Evolutionary conservation across 2,329 filamentous ascomycete genomes (phyloP).

Genomic region (Cryphonectria naterciae): DNA sequence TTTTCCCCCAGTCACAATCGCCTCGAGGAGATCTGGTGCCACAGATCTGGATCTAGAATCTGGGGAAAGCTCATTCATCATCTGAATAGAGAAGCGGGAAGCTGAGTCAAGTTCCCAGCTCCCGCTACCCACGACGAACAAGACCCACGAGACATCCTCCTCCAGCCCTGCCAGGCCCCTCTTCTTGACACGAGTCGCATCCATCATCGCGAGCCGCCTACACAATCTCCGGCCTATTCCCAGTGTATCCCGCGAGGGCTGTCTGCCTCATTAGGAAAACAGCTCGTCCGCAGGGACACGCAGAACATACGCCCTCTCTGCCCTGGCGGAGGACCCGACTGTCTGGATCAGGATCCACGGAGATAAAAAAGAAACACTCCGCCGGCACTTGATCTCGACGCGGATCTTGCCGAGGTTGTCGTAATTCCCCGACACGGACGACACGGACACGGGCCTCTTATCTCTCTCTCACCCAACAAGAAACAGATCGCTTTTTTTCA

Average conservation of each 20-base stretch:
- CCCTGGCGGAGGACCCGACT: constrained; percentile 15
- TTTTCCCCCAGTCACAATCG: not conserved
- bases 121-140: constrained; percentile 28
- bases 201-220: constrained; percentile 16
- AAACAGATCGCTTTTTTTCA: not conserved
- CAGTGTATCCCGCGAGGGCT: constrained; percentile 4
- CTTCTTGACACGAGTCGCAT: constrained; percentile 27
- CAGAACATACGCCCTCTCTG: not conserved
- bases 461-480: not conserved
- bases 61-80: not conserved
- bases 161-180: constrained; percentile 22
- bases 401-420: not conserved
- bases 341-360: constrained; percentile 12
- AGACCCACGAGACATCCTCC: constrained; percentile 27
- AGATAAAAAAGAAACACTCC: not conserved
- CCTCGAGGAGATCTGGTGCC: not conserved
- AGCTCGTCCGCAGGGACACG: constrained; percentile 25
- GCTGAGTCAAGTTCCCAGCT: constrained; percentile 8
- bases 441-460: not conserved
- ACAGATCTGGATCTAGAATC: constrained; percentile 7
- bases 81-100: not conserved
- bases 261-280: constrained; percentile 21
- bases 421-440: not conserved
- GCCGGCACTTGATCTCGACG: not conserved
- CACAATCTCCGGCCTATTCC: constrained; percentile 29